phyloP scores from a whole-genome alignment of 768 basidiomycete genomes.

The Roridomyces roridus region DNA sequence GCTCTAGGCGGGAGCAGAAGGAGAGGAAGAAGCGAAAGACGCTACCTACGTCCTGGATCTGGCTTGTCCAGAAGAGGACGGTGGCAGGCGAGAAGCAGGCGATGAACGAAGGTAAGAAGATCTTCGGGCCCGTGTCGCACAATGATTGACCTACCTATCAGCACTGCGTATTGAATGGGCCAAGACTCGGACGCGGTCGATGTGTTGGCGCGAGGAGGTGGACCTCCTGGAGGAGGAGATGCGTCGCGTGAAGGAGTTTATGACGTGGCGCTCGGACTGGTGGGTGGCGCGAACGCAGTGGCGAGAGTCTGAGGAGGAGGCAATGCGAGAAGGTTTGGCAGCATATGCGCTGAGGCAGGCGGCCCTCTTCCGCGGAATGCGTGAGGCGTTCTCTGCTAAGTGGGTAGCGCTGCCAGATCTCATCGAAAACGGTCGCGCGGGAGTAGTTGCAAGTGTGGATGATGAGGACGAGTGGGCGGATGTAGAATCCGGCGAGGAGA shows the following conservation, averaged over 20 bases:
- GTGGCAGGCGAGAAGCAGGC: neutral
- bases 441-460: no score
- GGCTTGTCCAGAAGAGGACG: neutral
- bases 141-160: neutral
- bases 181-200: slow-evolving; percentile 20
- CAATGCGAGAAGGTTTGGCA: no score
- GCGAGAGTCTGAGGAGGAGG: no score
- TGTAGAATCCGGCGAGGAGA: no score
- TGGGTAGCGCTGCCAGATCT: no score
- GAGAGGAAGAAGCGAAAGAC: neutral
- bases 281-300: slow-evolving; percentile 15
- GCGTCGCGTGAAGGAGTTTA: slow-evolving; percentile 19
- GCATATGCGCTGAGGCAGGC: no score
- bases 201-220: slow-evolving; percentile 29
- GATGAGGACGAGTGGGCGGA: no score
- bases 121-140: neutral
- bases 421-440: no score
- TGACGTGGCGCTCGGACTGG: slow-evolving; percentile 18
- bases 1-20: neutral
- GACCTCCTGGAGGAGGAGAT: slow-evolving; percentile 32
- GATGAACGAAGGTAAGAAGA: slow-evolving; percentile 3
- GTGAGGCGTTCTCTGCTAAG: no score
- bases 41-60: slow-evolving; percentile 12
- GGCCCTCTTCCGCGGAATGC: no score
- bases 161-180: slow-evolving; percentile 21